Conservation (phyloP, 345 rosid genomes). For the Hibiscus syriacus region DNA sequence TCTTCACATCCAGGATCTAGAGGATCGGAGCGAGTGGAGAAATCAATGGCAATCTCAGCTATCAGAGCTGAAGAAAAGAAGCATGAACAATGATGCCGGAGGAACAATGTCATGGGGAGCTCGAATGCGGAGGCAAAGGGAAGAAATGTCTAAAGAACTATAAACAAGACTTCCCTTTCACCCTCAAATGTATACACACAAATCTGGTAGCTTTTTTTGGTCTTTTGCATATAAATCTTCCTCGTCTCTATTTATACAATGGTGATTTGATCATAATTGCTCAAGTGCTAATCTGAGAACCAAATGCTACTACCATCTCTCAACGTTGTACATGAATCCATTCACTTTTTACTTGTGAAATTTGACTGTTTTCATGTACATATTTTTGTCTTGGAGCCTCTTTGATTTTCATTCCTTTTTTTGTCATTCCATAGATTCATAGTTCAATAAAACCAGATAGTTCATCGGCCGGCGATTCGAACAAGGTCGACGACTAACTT, state of each 20-base stretch:
- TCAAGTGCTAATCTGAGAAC: not conserved
- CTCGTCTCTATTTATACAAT: not conserved
- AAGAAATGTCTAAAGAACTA: conserved; percentile 11
- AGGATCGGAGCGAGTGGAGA: conserved; percentile 52
- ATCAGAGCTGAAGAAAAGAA: conserved; percentile 72
- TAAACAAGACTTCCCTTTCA: not conserved
- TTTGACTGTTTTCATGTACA: no score
- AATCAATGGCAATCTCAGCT: conserved; percentile 60
- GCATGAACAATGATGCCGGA: conserved; percentile 42
- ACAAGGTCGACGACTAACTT: no score
- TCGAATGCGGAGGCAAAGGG: conserved; percentile 63
- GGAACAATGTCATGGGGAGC: conserved; percentile 85
- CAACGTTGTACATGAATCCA: not conserved
- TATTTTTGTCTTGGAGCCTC: no score
- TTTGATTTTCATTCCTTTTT: no score
- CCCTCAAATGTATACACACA: not conserved
- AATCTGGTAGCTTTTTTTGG: not conserved
- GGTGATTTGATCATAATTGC: not conserved
- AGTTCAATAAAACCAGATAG: no score
- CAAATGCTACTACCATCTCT: not conserved
- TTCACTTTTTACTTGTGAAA: not conserved
- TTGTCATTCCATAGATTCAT: no score
- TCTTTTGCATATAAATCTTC: not conserved
- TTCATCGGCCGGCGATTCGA: no score
- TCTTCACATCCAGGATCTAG: conserved; percentile 27